Conservation (phyloP, 805 yeast genomes). For the Metschnikowia kunwiensis region DNA sequence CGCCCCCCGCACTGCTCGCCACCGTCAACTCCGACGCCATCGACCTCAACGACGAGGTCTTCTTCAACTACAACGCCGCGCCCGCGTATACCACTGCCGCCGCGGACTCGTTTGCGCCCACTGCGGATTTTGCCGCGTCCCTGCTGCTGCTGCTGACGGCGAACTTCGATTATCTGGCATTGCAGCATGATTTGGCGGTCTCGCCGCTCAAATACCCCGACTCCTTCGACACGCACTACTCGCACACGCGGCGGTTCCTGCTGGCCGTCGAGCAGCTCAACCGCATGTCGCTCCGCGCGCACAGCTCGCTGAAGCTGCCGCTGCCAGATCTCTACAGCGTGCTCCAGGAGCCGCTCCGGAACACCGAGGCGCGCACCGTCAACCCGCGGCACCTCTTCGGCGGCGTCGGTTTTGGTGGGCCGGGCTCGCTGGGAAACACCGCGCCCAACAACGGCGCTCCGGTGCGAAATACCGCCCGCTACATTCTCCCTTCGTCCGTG, state of each 20-base stretch:
- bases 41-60: conserved; percentile 26
- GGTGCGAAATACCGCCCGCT: conserved; percentile 8
- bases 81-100: conserved; percentile 8
- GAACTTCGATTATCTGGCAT: conserved; percentile 1
- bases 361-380: conserved; percentile 26
- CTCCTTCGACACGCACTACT: conserved; percentile 8
- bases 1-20: conserved; percentile 20
- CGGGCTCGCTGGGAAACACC: neutral
- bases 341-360: conserved; percentile 1
- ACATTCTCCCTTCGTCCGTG: conserved; percentile 15
- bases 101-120: conserved; percentile 4
- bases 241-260: conserved; percentile 16
- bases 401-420: conserved; percentile 1
- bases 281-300: conserved; percentile 21
- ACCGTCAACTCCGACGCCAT: conserved; percentile 18
- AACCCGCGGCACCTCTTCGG: conserved; percentile 31
- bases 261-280: conserved; percentile 26
- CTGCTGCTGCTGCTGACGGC: conserved; percentile 15
- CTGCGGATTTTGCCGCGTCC: neutral
- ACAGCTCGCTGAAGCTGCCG: conserved; percentile 16
- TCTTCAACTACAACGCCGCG: conserved; percentile 18
- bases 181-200: conserved; percentile 3
- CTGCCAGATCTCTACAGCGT: conserved; percentile 13
- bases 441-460: neutral
- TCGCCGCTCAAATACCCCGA: conserved; percentile 10